phyloP scores from a whole-genome alignment of 148 eudicot genomes.

The Simmondsia chinensis region DNA sequence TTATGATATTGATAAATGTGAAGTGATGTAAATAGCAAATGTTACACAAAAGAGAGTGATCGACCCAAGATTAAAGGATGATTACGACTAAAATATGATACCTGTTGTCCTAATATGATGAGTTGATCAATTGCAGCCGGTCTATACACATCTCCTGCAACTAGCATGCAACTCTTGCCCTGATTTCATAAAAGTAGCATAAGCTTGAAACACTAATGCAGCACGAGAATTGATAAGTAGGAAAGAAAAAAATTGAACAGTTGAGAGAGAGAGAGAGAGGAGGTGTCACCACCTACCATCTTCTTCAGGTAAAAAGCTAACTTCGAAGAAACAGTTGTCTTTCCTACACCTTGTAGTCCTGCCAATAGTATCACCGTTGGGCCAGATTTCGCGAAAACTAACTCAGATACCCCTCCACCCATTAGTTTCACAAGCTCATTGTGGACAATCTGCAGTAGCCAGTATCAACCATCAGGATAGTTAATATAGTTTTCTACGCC shows the following conservation, averaged over 20 bases:
- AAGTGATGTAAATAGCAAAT: too few relatives aligned
- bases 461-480: conserved; percentile 1
- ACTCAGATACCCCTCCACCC: conserved; percentile 96
- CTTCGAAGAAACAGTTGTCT: conserved; percentile 94
- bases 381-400: conserved; percentile 69
- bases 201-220: background rate
- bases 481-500: too few relatives aligned
- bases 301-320: conserved; percentile 88
- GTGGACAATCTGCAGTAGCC: conserved; percentile 61
- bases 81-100: too few relatives aligned
- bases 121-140: conserved; percentile 99
- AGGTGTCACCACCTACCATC: conserved; percentile 40
- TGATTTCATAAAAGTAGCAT: conserved; percentile 13
- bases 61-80: too few relatives aligned
- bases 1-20: too few relatives aligned
- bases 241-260: background rate
- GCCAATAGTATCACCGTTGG: conserved; percentile 90
- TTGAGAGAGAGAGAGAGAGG: background rate
- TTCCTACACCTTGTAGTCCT: conserved; percentile 98
- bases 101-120: conserved; percentile 85
- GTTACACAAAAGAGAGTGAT: too few relatives aligned
- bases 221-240: background rate
- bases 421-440: conserved; percentile 88
- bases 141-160: conserved; percentile 97
- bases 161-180: conserved; percentile 97